phyloP scores from a whole-genome alignment of 1,284 basidiomycete genomes.

The Hypsizygus ulmarius region DNA sequence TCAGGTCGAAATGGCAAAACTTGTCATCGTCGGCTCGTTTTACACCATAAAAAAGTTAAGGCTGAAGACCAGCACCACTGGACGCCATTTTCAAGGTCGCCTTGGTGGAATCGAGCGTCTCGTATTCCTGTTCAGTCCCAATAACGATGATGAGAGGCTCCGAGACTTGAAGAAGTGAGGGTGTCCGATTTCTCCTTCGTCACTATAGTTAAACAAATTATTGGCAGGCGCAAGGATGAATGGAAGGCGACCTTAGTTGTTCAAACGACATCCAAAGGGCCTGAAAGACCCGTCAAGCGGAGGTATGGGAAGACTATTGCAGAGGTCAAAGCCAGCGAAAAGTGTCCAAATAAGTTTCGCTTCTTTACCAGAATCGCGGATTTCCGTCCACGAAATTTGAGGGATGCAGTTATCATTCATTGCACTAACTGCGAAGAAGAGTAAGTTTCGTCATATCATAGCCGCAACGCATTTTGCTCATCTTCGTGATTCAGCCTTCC shows the following conservation, averaged over 20 bases:
- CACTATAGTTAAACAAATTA: background rate
- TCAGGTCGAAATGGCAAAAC: conserved; percentile 43
- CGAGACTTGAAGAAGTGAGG: conserved; percentile 29
- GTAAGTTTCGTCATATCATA: conserved; percentile 33
- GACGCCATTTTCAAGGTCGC: conserved; percentile 39
- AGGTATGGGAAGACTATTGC: conserved; percentile 32
- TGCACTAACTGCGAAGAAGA: conserved; percentile 52
- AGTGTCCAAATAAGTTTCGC: conserved; percentile 39
- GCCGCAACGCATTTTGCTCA: conserved; percentile 8
- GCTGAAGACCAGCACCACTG: conserved; percentile 35
- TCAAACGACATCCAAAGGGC: background rate
- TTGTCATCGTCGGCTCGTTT: conserved; percentile 41
- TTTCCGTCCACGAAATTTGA: conserved; percentile 51
- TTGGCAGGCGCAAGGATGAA: conserved; percentile 27
- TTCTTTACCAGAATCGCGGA: conserved; percentile 52
- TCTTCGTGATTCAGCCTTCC: conserved; percentile 37
- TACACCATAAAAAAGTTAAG: conserved; percentile 53
- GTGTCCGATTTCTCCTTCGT: background rate
- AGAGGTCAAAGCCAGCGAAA: conserved; percentile 34
- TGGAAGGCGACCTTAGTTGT: conserved; percentile 25
- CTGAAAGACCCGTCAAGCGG: background rate
- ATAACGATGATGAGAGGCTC: conserved; percentile 26
- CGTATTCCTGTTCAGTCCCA: conserved; percentile 45
- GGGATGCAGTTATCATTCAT: conserved; percentile 43
- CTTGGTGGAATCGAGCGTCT: conserved; percentile 57